phyloP scores from a whole-genome alignment of 2,329 filamentous ascomycete genomes.

The Fusarium marasasianum region DNA sequence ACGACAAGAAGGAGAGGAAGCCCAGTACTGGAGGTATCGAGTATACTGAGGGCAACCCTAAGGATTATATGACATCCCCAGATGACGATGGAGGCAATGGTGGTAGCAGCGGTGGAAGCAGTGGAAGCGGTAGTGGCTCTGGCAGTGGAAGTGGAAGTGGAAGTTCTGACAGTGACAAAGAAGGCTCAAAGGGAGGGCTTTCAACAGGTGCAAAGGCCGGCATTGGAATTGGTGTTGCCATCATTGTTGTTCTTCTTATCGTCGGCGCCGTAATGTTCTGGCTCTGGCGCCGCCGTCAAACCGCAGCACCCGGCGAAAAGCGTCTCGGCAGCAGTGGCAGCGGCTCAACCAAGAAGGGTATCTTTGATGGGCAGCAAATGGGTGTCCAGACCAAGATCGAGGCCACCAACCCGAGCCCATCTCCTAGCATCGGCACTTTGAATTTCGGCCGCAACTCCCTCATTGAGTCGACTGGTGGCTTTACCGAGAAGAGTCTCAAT shows the following conservation, averaged over 20 bases:
- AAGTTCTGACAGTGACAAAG: background rate
- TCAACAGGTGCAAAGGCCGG: conserved; percentile 40
- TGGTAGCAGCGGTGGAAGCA: background rate
- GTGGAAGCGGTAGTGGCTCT: conserved; percentile 8
- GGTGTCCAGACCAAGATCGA: conserved; percentile 43
- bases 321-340: conserved; percentile 37
- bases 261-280: conserved; percentile 24
- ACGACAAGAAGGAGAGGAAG: conserved; percentile 40
- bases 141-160: background rate
- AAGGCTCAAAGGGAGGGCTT: conserved; percentile 24
- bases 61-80: conserved; percentile 39
- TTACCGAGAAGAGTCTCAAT: conserved; percentile 33
- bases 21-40: conserved; percentile 43
- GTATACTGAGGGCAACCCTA: conserved; percentile 38
- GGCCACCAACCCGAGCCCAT: conserved; percentile 37
- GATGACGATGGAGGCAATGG: background rate
- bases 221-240: conserved; percentile 33
- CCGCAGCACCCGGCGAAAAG: background rate
- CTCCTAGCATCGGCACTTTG: conserved; percentile 37
- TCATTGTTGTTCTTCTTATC: conserved; percentile 12
- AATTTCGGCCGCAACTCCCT: conserved; percentile 42
- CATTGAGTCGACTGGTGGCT: conserved; percentile 31
- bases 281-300: conserved; percentile 32
- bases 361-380: conserved; percentile 36
- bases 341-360: conserved; percentile 21